Base-by-base conservation (phyloP, 805 yeast species). In the Maudiozyma bulderi region DNA sequence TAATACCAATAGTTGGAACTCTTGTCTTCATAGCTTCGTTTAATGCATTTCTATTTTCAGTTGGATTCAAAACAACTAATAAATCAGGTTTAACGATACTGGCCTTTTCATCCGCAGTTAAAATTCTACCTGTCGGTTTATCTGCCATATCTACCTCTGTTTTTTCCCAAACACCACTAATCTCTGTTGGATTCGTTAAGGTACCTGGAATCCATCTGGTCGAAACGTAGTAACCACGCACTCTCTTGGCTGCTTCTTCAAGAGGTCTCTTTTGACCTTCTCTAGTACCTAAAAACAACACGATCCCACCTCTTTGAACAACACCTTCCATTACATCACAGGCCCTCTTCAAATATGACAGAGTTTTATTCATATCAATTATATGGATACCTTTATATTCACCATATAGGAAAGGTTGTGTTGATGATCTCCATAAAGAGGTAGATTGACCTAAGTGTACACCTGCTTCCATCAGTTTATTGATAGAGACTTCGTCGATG, bases 131-230 rank as follows among this genome's bases (percentile, higher is more conserved):
- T 3, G 95, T 84, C 35, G 83, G 78, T 29, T 67, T 59, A 61
- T 89, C 91, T 20, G 69, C 75, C 79, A 84, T 75, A 65, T 88
- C 88, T 45, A 90, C 80, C 70, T 87, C 95, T 50, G 76, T 78
- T 59, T 85, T 78, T 41, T 79, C 81, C 77, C 81, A 79, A 40
- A 69, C 67, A 39, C 71, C 69, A 8, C 78, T 70, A 26, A 84
- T 81, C 61, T 80, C 85, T 32, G 81, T 73, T 48, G 87, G 80
- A 69, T 93, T 93, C 43, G 98, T 88, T 56, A 93, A 74, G 28
- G 95, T 85, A 55, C 99, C 99, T 2, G 97, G 96, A 51, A 86
- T 78, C 99, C 99, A 93, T 62, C 89, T 80, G 44, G 80, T 76
- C 26, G 84, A 74, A 20, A 93, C 90, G 61, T 84, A 89, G 68